These are phyloP conservation scores for Alnus rubra DNA, from an alignment of 306 rosid genomes.

Conservation along the genomic window DNA sequence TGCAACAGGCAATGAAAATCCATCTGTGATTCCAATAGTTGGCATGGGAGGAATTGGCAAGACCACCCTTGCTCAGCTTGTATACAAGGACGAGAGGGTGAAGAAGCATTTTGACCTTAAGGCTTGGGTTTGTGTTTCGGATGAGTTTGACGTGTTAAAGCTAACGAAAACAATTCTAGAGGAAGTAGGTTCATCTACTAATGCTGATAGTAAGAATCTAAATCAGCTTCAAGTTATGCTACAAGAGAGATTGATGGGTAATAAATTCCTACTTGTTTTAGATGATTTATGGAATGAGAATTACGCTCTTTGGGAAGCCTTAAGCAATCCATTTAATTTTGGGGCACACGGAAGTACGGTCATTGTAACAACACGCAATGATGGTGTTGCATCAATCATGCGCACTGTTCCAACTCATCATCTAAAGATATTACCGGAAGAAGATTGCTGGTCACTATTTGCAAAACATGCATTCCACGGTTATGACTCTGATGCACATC, in stretches of 20 bases:
- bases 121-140: too few relatives aligned
- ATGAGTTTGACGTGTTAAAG: too few relatives aligned
- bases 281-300: constrained; percentile 33
- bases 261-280: constrained; percentile 22
- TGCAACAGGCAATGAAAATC: background rate
- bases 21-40: too few relatives aligned
- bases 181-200: background rate
- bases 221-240: background rate
- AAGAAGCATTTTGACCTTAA: too few relatives aligned
- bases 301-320: constrained; percentile 9
- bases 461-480: constrained; percentile 5
- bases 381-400: constrained; percentile 16
- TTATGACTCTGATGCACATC: background rate
- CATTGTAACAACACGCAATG: constrained; percentile 21
- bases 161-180: too few relatives aligned
- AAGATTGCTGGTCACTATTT: constrained; percentile 29
- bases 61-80: too few relatives aligned
- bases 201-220: background rate
- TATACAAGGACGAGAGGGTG: too few relatives aligned
- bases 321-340: constrained; percentile 10
- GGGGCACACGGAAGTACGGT: constrained; percentile 13
- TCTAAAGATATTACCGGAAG: background rate
- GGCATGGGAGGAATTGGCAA: too few relatives aligned
- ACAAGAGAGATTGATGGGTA: background rate
- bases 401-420: background rate